Evolutionary conservation across 2,329 filamentous ascomycete species (phyloP), one percentile per base, ranked within the genome.

Genomic region (Fusarium protoensiforme): DNA sequence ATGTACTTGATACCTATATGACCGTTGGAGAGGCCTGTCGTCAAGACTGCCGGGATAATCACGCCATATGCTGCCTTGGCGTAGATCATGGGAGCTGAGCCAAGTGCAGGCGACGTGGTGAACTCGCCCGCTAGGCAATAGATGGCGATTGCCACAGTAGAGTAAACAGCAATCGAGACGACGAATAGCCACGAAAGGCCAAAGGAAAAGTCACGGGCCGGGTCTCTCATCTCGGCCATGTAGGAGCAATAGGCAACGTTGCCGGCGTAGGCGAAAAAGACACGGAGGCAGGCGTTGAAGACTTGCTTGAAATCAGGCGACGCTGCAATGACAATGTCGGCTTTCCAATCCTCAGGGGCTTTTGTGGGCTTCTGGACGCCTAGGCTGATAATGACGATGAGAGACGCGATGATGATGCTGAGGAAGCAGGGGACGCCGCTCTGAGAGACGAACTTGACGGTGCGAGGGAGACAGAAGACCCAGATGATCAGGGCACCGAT

Each of bases 51-150:
- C 39, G 67, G 67, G 5, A 76, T 62, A n/a, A 69, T 58, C 22
- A 71, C 29, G 4, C 73, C 72, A 39, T 73, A 75, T 20, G 72
- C 69, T 22, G 71, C 64, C 51, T 75, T 75, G n/a, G 67, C 65
- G 22, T 58, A 57, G 24, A 72, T 29, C 2, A 57, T 31, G 3
- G 71, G 63, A 18, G 73, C 73, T 10, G 73, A 65, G 13, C 73
- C 61, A 18, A 75, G 72, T 5, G 69, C 61, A 9, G 73, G 73
- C 14, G 65, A 67, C 7, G 58, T 64, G 11, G 64, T 68, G 58
- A 65, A 67, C 57, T 71, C 56, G 5, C 68, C 73, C 2, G 68
- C 66, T 5, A 72, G 56, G 20, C 59, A 65, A 57, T 74, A 74
- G n/a, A 75, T 62, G 8, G 56, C 57, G 33, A 72, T 56, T 10